A percentile compares a stretch with the other conserved stretches of the same genome.
Evolutionary conservation across 73 alveolate species (phyloP).

Genomic region (Tetrahymena malaccensis): DNA sequence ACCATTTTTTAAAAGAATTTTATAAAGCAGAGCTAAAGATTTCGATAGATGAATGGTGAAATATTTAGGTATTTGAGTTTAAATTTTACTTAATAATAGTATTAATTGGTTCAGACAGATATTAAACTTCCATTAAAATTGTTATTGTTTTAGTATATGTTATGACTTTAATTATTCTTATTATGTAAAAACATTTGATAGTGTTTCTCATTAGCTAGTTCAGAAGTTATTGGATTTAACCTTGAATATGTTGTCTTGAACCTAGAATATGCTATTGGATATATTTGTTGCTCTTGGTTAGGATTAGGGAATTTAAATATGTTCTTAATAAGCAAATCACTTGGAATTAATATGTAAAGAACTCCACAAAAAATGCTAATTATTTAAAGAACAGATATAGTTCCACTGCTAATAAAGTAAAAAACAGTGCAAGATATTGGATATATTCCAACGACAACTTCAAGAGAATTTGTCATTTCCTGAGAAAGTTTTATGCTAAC

Average conservation of each 20-base stretch:
- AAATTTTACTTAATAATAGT: too few relatives aligned
- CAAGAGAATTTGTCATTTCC: slow-evolving; percentile 8
- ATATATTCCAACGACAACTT: background rate
- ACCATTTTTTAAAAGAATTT: too few relatives aligned
- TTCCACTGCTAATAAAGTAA: background rate
- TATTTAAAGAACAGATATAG: background rate
- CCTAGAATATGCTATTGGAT: background rate
- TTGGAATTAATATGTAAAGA: background rate
- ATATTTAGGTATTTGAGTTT: too few relatives aligned
- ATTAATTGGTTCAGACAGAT: background rate
- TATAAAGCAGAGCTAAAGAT: too few relatives aligned
- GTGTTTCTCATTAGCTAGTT: background rate
- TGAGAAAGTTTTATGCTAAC: slow-evolving; percentile 12
- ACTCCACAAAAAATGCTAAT: background rate
- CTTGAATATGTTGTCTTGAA: background rate
- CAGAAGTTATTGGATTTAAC: background rate
- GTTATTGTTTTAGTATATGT: background rate
- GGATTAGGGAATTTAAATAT: background rate
- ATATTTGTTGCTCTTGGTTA: background rate
- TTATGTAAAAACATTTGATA: background rate
- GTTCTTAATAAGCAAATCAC: background rate
- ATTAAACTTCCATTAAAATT: background rate
- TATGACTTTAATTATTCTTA: background rate
- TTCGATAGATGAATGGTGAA: too few relatives aligned
- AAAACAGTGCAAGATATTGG: background rate